These are phyloP conservation scores for Fraxinus quadrangulata DNA, from an alignment of 257 asterid species.

Conservation along the genomic window DNA sequence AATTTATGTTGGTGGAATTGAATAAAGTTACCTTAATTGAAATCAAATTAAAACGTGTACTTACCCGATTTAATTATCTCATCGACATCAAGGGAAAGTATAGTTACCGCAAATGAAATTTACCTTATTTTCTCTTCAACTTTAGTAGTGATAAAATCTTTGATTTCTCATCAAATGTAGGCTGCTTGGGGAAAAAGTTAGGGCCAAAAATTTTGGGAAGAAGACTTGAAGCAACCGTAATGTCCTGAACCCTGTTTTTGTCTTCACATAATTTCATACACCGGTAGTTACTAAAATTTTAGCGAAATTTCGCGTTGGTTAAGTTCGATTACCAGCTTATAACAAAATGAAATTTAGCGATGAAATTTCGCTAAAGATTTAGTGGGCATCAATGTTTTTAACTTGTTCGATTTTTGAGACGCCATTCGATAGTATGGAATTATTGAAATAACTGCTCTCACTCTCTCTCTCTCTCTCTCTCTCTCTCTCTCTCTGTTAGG, in stretches of 20 bases:
- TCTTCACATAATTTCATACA: background rate
- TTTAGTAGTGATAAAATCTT: background rate
- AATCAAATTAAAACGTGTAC: too few relatives aligned
- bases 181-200: constrained; percentile 65
- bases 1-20: too few relatives aligned
- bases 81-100: too few relatives aligned
- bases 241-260: constrained; percentile 28
- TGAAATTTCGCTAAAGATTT: background rate
- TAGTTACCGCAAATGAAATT: too few relatives aligned
- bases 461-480: constrained; percentile 27
- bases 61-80: too few relatives aligned
- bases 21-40: too few relatives aligned
- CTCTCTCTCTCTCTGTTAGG: constrained; percentile 45
- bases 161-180: constrained; percentile 38
- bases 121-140: too few relatives aligned
- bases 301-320: background rate
- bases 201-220: constrained; percentile 68
- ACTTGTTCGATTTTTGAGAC: background rate
- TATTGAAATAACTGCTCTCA: background rate
- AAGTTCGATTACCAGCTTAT: background rate
- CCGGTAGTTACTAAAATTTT: background rate
- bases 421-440: background rate
- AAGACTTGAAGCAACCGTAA: constrained; percentile 60
- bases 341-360: background rate
- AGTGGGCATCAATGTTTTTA: background rate